Percentiles rank a stretch among this genome's conserved stretches.
Evolutionary conservation across 495 filamentous ascomycete genomes (phyloP).

Genomic region (Cladorrhinum samala): DNA sequence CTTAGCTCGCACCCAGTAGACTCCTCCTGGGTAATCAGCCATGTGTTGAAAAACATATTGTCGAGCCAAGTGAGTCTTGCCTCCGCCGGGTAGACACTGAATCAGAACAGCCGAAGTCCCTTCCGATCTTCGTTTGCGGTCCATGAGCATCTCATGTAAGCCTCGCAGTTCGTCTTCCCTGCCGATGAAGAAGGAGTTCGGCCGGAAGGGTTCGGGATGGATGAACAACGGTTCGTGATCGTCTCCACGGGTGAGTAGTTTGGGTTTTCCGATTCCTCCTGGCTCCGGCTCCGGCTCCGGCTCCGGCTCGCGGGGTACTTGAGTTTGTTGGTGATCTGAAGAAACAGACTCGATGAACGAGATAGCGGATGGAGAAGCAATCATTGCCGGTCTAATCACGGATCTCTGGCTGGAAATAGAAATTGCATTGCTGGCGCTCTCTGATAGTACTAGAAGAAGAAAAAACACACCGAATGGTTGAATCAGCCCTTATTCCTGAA

Average conservation of each 20-base stretch:
- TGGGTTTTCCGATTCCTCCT: too few relatives aligned
- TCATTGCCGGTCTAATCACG: neutral
- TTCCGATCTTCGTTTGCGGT: conserved; percentile 53
- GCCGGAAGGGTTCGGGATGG: conserved; percentile 68
- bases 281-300: neutral
- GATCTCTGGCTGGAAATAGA: conserved; percentile 14
- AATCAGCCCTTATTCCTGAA: conserved; percentile 28
- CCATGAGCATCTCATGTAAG: conserved; percentile 61
- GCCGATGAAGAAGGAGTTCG: conserved; percentile 70
- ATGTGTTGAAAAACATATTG: conserved; percentile 70
- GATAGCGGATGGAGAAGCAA: conserved; percentile 3
- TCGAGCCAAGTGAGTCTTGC: conserved; percentile 76
- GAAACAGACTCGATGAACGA: conserved; percentile 1
- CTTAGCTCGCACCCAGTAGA: conserved; percentile 76
- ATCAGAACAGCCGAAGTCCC: conserved; percentile 65
- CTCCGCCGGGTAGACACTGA: conserved; percentile 66
- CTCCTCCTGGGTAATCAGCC: conserved; percentile 62
- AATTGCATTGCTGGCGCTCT: conserved; percentile 32
- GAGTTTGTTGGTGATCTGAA: neutral
- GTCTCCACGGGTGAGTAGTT: neutral
- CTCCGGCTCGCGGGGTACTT: neutral
- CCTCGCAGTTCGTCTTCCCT: conserved; percentile 64
- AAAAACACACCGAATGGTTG: too few relatives aligned
- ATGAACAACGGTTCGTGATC: conserved; percentile 50
- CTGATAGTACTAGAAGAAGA: conserved; percentile 32